A percentile compares a stretch with the other conserved stretches of the same genome.
These are phyloP conservation scores for Hypoxylon sp. DNA, from an alignment of 2,329 filamentous ascomycete species.

Conservation along the genomic window DNA sequence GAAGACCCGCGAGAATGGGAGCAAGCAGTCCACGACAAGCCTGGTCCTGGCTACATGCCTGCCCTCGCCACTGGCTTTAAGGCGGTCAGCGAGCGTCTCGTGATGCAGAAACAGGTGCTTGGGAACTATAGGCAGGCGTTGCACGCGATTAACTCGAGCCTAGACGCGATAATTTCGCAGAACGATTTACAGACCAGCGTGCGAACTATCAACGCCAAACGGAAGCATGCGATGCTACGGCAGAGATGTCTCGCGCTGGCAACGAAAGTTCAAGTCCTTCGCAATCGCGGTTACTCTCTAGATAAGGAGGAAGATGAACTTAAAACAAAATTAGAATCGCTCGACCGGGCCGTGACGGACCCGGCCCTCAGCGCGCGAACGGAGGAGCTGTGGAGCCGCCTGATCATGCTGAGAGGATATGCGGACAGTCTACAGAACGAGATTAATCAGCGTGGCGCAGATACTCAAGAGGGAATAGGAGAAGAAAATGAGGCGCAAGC, in stretches of 20 bases:
- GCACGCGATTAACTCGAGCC: conserved; percentile 83
- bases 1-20: conserved; percentile 88
- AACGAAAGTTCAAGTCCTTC: conserved; percentile 83
- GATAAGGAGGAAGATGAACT: conserved; percentile 85
- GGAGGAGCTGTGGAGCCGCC: conserved; percentile 88
- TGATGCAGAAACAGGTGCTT: conserved; percentile 79
- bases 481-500: conserved; percentile 80
- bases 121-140: conserved; percentile 78
- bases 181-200: conserved; percentile 85
- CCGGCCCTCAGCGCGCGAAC: conserved; percentile 81
- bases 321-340: conserved; percentile 76
- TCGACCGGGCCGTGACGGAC: conserved; percentile 80
- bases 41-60: conserved; percentile 81
- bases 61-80: conserved; percentile 82
- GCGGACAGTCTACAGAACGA: conserved; percentile 81
- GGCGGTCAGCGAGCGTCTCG: conserved; percentile 79
- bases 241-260: conserved; percentile 82
- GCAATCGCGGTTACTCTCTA: conserved; percentile 85
- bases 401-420: conserved; percentile 81
- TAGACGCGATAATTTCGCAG: conserved; percentile 79
- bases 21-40: conserved; percentile 84
- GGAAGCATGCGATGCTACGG: conserved; percentile 80
- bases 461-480: conserved; percentile 71
- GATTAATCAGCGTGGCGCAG: conserved; percentile 75
- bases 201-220: conserved; percentile 78